Evolutionary conservation across 345 rosid genomes (phyloP).

Genomic region (Cardamine occulta): DNA sequence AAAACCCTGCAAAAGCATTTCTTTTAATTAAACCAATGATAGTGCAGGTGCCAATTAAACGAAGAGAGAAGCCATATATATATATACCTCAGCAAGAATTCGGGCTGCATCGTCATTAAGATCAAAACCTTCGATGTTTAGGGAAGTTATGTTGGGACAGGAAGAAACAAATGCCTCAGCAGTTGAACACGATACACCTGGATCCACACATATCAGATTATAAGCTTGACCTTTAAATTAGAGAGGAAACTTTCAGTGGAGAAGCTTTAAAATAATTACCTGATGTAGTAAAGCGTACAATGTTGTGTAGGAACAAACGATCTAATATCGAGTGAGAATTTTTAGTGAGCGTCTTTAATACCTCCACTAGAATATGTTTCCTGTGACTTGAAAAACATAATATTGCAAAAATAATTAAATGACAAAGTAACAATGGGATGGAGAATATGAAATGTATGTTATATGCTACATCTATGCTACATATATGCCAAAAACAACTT

Average conservation of each 20-base stretch:
- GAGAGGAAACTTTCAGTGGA: conserved; percentile 16
- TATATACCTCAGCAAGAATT: conserved; percentile 55
- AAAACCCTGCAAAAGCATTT: conserved; percentile 21
- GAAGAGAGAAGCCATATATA: not conserved
- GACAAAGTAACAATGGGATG: not conserved
- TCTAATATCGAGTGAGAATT: conserved; percentile 56
- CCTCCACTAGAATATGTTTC: conserved; percentile 57
- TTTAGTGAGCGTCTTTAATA: conserved; percentile 59
- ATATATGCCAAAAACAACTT: conserved; percentile 48
- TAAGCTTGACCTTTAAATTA: conserved; percentile 27
- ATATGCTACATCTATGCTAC: not conserved
- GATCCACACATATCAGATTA: conserved; percentile 29
- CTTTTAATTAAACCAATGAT: no score
- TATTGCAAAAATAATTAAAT: not conserved
- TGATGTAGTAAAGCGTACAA: conserved; percentile 46
- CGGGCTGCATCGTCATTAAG: conserved; percentile 63
- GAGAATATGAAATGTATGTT: no score
- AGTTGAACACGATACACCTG: conserved; percentile 53
- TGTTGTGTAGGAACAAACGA: conserved; percentile 68
- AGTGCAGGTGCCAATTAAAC: no score
- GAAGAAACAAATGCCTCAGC: conserved; percentile 51
- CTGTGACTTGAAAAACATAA: conserved; percentile 37
- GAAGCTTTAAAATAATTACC: conserved; percentile 42
- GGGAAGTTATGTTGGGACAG: conserved; percentile 61
- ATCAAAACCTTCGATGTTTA: conserved; percentile 77